Evolutionary conservation across 805 yeast species (phyloP), one percentile per base, ranked within the genome.

Genomic region (Huiozyma sinensis): DNA sequence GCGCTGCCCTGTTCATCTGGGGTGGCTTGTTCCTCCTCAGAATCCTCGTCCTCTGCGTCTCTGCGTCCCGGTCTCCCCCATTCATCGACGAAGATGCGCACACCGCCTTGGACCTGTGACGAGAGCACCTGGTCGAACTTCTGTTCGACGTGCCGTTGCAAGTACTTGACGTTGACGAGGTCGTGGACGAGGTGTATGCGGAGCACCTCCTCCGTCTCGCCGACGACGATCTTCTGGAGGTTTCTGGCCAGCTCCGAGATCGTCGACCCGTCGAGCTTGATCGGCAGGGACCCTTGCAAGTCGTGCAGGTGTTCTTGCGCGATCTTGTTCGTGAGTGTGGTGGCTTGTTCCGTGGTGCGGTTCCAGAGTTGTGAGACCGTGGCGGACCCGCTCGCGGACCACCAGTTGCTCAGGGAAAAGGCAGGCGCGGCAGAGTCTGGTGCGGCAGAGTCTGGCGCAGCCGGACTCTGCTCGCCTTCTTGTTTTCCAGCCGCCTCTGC

Each of bases 71-170:
- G 61, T n/a, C 66, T 67, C 9, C 70, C 69, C 55, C 68, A 67
- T 52, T 80, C 79, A 47, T 70, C 71, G 10, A 81, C 76, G 46
- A 73, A 70, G 11, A 82, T 75, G 42, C 75, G 73, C 40, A 83
- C 80, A 11, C 81, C 84, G 35, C 89, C 90, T 58, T 83, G 88
- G 4, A 83, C 90, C 58, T 83, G 90, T 27, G 69, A 54, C 42
- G 69, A 68, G 75, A 83, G 72, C 9, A 81, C 87, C 42, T 65
- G 67, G 51, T 74, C 75, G 58, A 83, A 83, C 50, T 75, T 76
- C 39, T 65, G 60, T 42, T 70, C 70, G 10, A 80, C 72, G 36
- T 57, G 52, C 44, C 53, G 53, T 33, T 50, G 55, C 41, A 73
- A 61, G 10, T 66, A 62, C 46, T 68, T 59, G 55, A 77, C 71